phyloP scores from a whole-genome alignment of 805 yeast genomes.

The Yarrowia keelungensis region DNA sequence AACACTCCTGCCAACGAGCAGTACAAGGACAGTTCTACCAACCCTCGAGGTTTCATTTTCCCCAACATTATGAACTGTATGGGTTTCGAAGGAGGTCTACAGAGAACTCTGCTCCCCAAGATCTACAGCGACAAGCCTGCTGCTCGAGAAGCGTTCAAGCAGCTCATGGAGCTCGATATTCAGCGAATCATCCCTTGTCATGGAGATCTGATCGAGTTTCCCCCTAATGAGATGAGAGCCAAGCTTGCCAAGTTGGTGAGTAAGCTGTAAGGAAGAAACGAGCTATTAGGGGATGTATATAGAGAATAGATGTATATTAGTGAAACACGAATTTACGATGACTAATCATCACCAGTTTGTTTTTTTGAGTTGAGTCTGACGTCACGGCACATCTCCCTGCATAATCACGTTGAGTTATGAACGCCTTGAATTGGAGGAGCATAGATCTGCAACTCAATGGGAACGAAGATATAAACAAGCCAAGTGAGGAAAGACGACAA shows the following conservation, averaged over 20 bases:
- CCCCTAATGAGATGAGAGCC: conserved; percentile 9
- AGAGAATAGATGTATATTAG: conserved; percentile 1
- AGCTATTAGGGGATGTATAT: background rate
- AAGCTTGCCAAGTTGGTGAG: conserved; percentile 9
- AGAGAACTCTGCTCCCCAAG: conserved; percentile 9
- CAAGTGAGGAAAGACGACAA: too few relatives aligned
- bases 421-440: conserved; percentile 7
- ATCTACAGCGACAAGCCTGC: conserved; percentile 13
- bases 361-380: too few relatives aligned
- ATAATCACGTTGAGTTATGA: background rate
- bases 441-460: conserved; percentile 5
- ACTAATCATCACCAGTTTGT: too few relatives aligned
- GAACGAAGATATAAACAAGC: background rate
- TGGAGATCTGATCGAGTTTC: conserved; percentile 12
- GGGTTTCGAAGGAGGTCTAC: conserved; percentile 12
- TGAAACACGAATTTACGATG: too few relatives aligned
- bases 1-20: conserved; percentile 2
- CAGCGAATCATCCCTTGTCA: conserved; percentile 24
- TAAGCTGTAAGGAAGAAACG: background rate
- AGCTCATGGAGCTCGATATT: background rate
- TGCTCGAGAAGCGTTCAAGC: conserved; percentile 11
- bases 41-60: conserved; percentile 6
- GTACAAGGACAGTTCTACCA: background rate
- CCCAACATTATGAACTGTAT: conserved; percentile 17
- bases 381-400: background rate